These are phyloP conservation scores for Cyclotella cryptica DNA, from an alignment of 108 stramenopile species.

Conservation along the genomic window DNA sequence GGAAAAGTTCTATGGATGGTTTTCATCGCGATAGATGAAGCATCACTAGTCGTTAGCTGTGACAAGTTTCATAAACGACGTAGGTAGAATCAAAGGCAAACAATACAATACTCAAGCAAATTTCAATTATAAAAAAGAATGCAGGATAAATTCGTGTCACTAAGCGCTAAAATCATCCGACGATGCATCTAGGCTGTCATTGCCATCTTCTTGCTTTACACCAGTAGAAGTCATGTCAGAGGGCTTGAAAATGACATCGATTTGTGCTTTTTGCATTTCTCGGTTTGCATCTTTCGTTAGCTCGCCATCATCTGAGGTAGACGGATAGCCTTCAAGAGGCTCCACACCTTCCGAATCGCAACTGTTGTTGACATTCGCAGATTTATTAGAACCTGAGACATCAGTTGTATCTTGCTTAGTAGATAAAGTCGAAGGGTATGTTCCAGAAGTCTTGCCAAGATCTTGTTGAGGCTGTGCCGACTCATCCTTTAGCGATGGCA, in stretches of 20 bases:
- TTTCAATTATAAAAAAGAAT: neutral
- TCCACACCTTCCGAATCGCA: too few relatives aligned
- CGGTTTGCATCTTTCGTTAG: neutral
- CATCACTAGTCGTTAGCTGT: too few relatives aligned
- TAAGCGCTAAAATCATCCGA: conserved; percentile 23
- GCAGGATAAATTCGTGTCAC: neutral
- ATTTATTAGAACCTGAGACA: too few relatives aligned
- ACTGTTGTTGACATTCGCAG: too few relatives aligned
- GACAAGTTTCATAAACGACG: too few relatives aligned
- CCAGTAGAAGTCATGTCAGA: neutral
- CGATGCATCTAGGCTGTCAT: neutral
- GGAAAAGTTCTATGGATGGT: too few relatives aligned
- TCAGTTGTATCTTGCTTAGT: too few relatives aligned
- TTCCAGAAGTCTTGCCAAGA: too few relatives aligned
- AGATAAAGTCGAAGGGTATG: too few relatives aligned
- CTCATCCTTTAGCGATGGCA: neutral
- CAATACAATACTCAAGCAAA: neutral
- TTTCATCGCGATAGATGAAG: too few relatives aligned
- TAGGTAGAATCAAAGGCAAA: too few relatives aligned
- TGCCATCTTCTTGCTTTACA: neutral
- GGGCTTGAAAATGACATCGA: conserved; percentile 12
- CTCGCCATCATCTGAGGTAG: neutral
- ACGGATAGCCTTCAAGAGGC: too few relatives aligned
- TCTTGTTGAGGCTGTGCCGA: neutral
- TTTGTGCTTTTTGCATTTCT: neutral